Conservation (phyloP, 2,329 filamentous ascomycete species). For the Fusarium nurragi region DNA sequence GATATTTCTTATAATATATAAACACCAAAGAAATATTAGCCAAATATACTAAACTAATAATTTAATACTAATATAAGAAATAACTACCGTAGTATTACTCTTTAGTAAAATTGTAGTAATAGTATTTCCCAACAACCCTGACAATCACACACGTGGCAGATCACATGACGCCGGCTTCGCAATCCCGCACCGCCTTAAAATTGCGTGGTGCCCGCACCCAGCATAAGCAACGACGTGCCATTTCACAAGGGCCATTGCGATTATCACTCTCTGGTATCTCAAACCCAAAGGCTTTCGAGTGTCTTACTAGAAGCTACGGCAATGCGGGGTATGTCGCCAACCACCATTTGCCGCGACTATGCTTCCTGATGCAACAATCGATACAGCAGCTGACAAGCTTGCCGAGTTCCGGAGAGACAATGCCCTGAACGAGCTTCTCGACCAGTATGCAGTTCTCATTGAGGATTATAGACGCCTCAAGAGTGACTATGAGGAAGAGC, state of each 20-base stretch:
- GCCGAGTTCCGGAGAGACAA: conserved; percentile 45
- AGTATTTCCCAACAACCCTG: no score
- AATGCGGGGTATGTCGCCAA: conserved; percentile 26
- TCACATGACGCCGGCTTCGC: conserved; percentile 9
- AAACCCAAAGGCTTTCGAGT: not conserved
- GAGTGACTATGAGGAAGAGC: conserved; percentile 66
- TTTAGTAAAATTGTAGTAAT: no score
- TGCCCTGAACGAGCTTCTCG: conserved; percentile 45
- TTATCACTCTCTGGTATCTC: not conserved
- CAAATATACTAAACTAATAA: no score
- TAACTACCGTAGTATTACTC: no score
- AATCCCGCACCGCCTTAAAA: conserved; percentile 13
- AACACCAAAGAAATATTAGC: no score
- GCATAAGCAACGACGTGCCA: conserved; percentile 12
- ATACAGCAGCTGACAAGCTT: conserved; percentile 42
- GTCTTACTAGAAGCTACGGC: not conserved
- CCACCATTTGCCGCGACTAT: conserved; percentile 25
- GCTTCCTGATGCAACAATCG: conserved; percentile 36
- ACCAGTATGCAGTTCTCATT: conserved; percentile 53
- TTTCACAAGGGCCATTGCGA: not conserved
- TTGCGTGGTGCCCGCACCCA: not conserved
- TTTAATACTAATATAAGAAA: no score
- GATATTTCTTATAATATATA: no score
- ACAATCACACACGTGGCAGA: conserved; percentile 6
- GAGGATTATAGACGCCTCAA: conserved; percentile 64